Evolutionary conservation across 371 early-diverging fungal species (phyloP), one percentile per base, ranked within the genome.

Genomic region (Nosema muscidifuracis): DNA sequence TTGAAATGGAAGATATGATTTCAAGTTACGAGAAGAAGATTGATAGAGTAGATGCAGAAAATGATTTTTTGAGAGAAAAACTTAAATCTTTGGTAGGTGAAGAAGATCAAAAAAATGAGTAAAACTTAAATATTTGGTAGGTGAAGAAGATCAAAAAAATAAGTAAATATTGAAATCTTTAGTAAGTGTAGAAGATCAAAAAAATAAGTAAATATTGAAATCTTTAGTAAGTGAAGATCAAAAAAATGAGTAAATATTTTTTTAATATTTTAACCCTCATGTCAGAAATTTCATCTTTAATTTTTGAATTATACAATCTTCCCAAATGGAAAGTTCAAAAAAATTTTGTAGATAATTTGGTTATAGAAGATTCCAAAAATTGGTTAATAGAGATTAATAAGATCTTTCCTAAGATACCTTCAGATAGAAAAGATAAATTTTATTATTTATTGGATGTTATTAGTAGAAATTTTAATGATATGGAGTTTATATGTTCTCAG

Each of bases 391-490:
- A 40, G 15, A 40, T 40, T 9, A 15, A 40, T 15, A 40, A 40
- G 40, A 40, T 40, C 15, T 40, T 40, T 40, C 9, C 7, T 40
- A 40, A 40, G 15, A 40, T 40, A 9, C 40, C 47, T 12, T 10
- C 47, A n/a, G 47, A 47, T 47, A 47, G 47, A 47, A 47, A 47
- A n/a, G 47, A 47, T 47, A 47, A 47, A n/a, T 47, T 47, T 47
- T 47, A 47, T 47, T 47, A 47, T 47, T 20, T 47, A n/a, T 4
- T 47, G 4, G 47, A 47, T 47, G n/a, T 3, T 10, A 3, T 47
- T 10, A 10, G 10, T 13, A 20, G 4, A 12, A n/a, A 47, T n/a
- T 10, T 47, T 47, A 12, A 6, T n/a, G 47, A 47, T n/a, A 47
- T 47, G n/a, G 6, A 6, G 4, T 47, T 47, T 12, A 20, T 47